Base-by-base conservation (phyloP, 2,329 filamentous ascomycete species). In the Sporothrix brasiliensis region DNA sequence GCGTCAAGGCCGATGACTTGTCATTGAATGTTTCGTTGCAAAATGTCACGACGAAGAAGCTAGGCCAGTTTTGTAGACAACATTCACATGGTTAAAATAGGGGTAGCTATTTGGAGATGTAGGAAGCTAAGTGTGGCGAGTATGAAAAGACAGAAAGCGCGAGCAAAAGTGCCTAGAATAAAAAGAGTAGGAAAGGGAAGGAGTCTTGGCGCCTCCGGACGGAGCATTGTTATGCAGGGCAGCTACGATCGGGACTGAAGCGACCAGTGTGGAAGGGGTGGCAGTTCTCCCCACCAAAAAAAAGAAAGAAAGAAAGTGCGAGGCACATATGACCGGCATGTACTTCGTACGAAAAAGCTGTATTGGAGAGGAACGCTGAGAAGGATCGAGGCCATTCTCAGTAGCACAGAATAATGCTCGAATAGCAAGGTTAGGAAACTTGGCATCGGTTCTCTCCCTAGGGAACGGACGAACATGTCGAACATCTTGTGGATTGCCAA, bases 31-130 rank as follows among this genome's bases (percentile, higher is more conserved):
- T 27, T 27, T 63, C 30, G 39, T 21, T 47, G 58, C 39, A 9
- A 52, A 52, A 34, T 50, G 44, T 65, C 61, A 52, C 44, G 63
- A 66, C 34, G 11, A 30, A 16, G 41, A 60, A 14, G 54, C 67
- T 61, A 69, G 52, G 50, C 67, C 27, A 49, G 39, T 54, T 61
- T 69, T 52, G 53, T 61, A 56, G 66, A 56, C 39, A 68, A 68
- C 16, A 56, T 30, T 19, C 66, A 56, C 24, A 16, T 30, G 52
- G 52, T 39, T 30, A n/a, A 39, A 39, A 66, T 66, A 66, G 47
- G 47, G 61, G 44, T 19, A 52, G 49, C 27, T 39, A 27, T 44
- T 34, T 41, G 30, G 54, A 27, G 3, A n/a, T 13, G 21, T 13
- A 21, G 63, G 27, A 34, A 66, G 52, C 16, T 7, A 24, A 34